Conservation (phyloP, 2,329 filamentous ascomycete species). For the Sporothrix sp. region DNA sequence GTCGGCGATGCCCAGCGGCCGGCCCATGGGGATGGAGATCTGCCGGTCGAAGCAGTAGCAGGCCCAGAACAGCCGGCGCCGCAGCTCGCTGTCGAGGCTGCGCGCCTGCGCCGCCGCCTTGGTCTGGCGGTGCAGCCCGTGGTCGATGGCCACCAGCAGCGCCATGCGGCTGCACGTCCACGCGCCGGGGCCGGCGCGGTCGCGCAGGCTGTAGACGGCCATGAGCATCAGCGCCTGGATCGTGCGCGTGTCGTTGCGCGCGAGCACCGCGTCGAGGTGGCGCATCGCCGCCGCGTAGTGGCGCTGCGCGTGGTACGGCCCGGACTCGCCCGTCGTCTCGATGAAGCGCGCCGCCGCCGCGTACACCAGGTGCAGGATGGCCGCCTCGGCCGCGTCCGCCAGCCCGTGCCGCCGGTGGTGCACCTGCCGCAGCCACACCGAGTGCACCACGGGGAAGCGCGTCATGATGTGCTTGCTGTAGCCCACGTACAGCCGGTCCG, state of each 20-base stretch:
- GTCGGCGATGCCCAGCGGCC: slow-evolving; percentile 25
- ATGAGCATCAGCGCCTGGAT: slow-evolving; percentile 19
- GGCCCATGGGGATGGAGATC: slow-evolving; percentile 24
- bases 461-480: slow-evolving; percentile 23
- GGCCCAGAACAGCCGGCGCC: slow-evolving; percentile 25
- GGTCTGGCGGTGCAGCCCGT: slow-evolving; percentile 20
- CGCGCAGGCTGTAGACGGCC: slow-evolving; percentile 18
- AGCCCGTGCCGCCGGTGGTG: slow-evolving; percentile 18
- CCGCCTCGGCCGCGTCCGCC: slow-evolving; percentile 17
- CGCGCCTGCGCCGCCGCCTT: slow-evolving; percentile 8
- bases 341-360: slow-evolving; percentile 25
- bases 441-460: slow-evolving; percentile 21
- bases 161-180: slow-evolving; percentile 20
- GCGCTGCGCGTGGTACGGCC: slow-evolving; percentile 16
- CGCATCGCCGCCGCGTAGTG: slow-evolving; percentile 18
- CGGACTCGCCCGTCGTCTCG: slow-evolving; percentile 23
- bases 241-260: slow-evolving; percentile 17
- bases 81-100: slow-evolving; percentile 21
- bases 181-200: slow-evolving; percentile 15
- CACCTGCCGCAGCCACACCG: slow-evolving; percentile 18
- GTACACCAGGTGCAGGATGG: slow-evolving; percentile 23
- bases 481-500: slow-evolving; percentile 20
- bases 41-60: slow-evolving; percentile 26
- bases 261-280: slow-evolving; percentile 17
- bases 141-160: slow-evolving; percentile 19